Base-by-base conservation (phyloP, 176 grass and related monocot species). In the Rhipidocladum racemiflorum region DNA sequence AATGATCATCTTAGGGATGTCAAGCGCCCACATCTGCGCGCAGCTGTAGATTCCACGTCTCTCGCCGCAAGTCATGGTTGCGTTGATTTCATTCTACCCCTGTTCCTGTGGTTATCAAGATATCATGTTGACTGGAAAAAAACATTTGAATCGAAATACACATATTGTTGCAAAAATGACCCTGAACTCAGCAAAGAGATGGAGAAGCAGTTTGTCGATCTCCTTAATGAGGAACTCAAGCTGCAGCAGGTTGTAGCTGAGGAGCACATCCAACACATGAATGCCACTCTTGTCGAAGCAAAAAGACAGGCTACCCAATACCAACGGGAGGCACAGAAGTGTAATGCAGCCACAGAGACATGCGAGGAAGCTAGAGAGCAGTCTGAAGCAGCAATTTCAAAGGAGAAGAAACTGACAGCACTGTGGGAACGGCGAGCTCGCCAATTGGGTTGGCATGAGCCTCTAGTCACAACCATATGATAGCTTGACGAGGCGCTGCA, bases 161-260 rank as follows among this genome's bases (percentile, higher is more conserved):
- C 79, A 99, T 92, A 93, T 86, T 99, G 96, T 56, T 89, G 89
- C 50, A 90, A 93, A 89, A 76, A 90, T 90, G 87, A 99, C 70
- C 91, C 92, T 14, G 93, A 95, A 29, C 91, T 90, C 76, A 73
- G 30, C 27, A 91, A 99, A 76, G 96, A 99, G 83, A 87, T 95
- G 88, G 85, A 91, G 83, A 99, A 91, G 63, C 93, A 95, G 49
- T 89, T 89, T 56, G 89, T 87, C 1, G 92, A 95, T 69, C 93
- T 99, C 30, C 93, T 99, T 25, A 95, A 94, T 1, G 93, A 99
- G 85, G 96, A 99, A 61, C 83, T 99, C 50, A 99, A 93, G 85
- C 77, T 99, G 60, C 93, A 99, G 57, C 92, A 91, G 85, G 69
- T 85, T 64, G 93, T 99, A 72, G 79, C 91, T 42, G 87, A 95